Evolutionary conservation across 148 eudicot species (phyloP).

Genomic region (Camellia granthamiana): DNA sequence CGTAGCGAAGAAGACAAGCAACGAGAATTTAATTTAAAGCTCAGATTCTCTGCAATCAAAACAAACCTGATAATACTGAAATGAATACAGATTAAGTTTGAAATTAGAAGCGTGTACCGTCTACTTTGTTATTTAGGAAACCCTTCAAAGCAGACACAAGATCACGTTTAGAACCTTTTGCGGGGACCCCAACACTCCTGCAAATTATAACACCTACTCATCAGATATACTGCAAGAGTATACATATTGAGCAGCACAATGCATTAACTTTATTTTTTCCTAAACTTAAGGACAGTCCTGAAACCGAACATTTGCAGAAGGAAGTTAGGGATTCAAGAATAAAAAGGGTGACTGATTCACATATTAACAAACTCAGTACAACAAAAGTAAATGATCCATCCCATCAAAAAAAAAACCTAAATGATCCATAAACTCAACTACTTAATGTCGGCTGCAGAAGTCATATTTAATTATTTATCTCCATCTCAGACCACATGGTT

Average conservation of each 20-base stretch:
- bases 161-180: slow-evolving; percentile 70
- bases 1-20: neutral
- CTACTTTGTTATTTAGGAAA: slow-evolving; percentile 28
- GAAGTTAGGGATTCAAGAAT: slow-evolving; percentile 1
- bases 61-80: neutral
- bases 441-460: neutral
- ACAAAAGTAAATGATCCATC: neutral
- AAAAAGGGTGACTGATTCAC: neutral
- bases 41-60: slow-evolving; percentile 11
- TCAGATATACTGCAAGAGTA: neutral
- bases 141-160: slow-evolving; percentile 58
- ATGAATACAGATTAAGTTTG: neutral
- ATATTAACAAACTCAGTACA: neutral
- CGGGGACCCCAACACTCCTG: slow-evolving; percentile 63
- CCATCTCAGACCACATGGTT: neutral
- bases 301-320: neutral
- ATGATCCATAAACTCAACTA: neutral
- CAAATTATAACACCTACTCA: slow-evolving; percentile 13
- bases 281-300: neutral
- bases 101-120: slow-evolving; percentile 41
- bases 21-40: neutral
- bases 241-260: neutral
- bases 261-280: neutral
- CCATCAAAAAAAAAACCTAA: neutral
- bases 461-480: slow-evolving; percentile 6